phyloP scores from a whole-genome alignment of 2,329 filamentous ascomycete genomes.

The Apiospora marii region DNA sequence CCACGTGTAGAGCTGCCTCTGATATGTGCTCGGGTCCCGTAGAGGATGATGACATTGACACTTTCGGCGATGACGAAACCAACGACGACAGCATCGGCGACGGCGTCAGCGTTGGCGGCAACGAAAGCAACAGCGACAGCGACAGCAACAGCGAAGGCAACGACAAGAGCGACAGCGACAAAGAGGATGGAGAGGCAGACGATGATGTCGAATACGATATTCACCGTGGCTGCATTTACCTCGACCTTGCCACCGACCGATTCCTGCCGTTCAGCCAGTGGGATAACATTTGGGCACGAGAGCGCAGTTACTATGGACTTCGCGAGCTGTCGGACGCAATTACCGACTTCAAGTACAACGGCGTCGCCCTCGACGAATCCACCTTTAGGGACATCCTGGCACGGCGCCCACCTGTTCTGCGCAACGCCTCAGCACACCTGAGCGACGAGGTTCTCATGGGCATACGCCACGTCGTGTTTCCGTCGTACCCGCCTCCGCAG shows the following conservation, averaged over 20 bases:
- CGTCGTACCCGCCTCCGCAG: neutral
- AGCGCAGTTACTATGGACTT: neutral
- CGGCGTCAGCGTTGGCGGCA: too few species aligned
- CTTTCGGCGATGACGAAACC: too few species aligned
- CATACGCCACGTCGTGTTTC: neutral
- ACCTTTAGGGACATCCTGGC: neutral
- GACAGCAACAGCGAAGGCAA: neutral
- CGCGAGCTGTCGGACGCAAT: neutral
- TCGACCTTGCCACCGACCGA: neutral
- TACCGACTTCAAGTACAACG: neutral
- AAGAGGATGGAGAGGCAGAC: neutral
- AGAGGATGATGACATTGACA: too few species aligned
- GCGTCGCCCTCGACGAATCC: neutral
- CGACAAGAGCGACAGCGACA: neutral
- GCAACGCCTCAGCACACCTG: neutral
- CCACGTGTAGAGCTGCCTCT: too few species aligned
- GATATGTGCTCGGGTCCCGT: too few species aligned
- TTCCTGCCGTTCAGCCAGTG: neutral
- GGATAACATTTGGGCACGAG: neutral
- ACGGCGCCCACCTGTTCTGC: neutral
- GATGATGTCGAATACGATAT: too few species aligned
- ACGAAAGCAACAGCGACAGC: too few species aligned
- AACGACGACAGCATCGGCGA: too few species aligned
- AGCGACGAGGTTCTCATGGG: conserved; percentile 7
- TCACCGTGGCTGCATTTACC: neutral